A percentile compares a stretch with the other conserved stretches of the same genome.
These are phyloP conservation scores for Leucogyrophana mollusca DNA, from an alignment of 768 basidiomycete species.

Conservation along the genomic window DNA sequence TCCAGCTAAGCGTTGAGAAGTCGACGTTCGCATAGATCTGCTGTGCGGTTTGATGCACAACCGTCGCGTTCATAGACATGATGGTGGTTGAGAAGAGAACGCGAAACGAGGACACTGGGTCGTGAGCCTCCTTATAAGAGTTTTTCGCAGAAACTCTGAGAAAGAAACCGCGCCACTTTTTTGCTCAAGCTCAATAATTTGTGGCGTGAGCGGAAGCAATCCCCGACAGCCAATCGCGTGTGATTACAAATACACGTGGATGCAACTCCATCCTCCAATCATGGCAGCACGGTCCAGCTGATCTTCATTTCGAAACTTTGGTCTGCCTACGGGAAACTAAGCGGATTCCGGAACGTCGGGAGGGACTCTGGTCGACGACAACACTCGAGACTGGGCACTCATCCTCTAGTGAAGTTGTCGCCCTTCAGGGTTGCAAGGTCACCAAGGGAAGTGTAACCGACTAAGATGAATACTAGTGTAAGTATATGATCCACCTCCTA, in stretches of 20 bases:
- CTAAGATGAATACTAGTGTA: too few relatives aligned
- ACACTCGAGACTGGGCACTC: too few relatives aligned
- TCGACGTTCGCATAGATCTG: slow-evolving; percentile 59
- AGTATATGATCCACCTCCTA: too few relatives aligned
- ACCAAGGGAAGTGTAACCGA: too few relatives aligned
- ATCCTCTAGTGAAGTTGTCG: too few relatives aligned
- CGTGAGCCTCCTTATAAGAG: slow-evolving; percentile 4
- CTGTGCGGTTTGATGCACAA: slow-evolving; percentile 30
- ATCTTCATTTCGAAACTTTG: too few relatives aligned
- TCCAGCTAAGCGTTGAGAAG: slow-evolving; percentile 58
- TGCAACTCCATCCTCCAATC: too few relatives aligned
- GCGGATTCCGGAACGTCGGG: too few relatives aligned
- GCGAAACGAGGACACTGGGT: background rate
- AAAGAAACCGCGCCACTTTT: slow-evolving; percentile 5
- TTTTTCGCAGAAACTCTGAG: background rate
- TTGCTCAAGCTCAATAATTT: background rate
- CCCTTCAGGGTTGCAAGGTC: too few relatives aligned
- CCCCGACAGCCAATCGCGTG: slow-evolving; percentile 17
- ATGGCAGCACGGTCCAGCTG: too few relatives aligned
- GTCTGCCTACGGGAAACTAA: too few relatives aligned
- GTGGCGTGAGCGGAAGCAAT: slow-evolving; percentile 23
- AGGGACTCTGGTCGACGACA: too few relatives aligned
- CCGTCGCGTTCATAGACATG: slow-evolving; percentile 44
- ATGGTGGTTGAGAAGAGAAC: slow-evolving; percentile 4
- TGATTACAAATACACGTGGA: slow-evolving; percentile 8